phyloP scores from a whole-genome alignment of 108 stramenopile species.

The Fragilaria crotonensis region DNA sequence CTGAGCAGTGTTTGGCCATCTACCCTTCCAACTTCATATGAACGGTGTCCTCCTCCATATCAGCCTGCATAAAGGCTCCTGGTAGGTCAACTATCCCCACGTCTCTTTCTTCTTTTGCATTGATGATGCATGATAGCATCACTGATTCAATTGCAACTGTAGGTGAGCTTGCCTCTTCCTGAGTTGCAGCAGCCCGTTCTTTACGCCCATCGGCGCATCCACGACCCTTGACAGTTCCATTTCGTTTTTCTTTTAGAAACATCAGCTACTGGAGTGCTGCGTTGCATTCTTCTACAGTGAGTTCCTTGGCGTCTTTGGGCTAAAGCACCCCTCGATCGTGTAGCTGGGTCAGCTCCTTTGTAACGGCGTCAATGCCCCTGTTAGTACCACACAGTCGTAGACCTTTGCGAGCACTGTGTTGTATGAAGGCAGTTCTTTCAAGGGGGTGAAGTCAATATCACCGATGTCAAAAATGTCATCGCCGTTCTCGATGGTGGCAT shows the following conservation, averaged over 20 bases:
- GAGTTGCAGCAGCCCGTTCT: constrained; percentile 14
- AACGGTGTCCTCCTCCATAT: constrained; percentile 11
- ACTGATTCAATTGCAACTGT: constrained; percentile 19
- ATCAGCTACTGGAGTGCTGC: constrained; percentile 20
- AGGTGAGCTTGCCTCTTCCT: constrained; percentile 24
- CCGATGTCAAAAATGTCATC: background rate
- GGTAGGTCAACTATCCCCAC: constrained; percentile 28
- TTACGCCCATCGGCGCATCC: constrained; percentile 24
- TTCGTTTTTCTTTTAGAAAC: constrained; percentile 28
- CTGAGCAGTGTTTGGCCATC: constrained; percentile 23
- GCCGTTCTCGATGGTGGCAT: background rate
- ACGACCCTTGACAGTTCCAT: constrained; percentile 20
- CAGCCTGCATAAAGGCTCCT: constrained; percentile 32
- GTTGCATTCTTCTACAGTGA: no score
- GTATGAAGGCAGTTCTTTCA: no score
- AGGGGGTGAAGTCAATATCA: background rate
- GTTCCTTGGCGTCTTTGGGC: no score
- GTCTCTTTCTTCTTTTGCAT: constrained; percentile 32
- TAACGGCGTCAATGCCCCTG: constrained; percentile 8
- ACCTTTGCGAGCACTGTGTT: background rate
- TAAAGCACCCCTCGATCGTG: constrained; percentile 21
- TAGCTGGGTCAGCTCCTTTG: constrained; percentile 33
- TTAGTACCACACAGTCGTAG: constrained; percentile 12
- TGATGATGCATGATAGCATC: constrained; percentile 24
- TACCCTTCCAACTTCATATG: constrained; percentile 10